Base-by-base conservation (phyloP, 768 basidiomycete genomes). In the Termitomyces sp. region DNA sequence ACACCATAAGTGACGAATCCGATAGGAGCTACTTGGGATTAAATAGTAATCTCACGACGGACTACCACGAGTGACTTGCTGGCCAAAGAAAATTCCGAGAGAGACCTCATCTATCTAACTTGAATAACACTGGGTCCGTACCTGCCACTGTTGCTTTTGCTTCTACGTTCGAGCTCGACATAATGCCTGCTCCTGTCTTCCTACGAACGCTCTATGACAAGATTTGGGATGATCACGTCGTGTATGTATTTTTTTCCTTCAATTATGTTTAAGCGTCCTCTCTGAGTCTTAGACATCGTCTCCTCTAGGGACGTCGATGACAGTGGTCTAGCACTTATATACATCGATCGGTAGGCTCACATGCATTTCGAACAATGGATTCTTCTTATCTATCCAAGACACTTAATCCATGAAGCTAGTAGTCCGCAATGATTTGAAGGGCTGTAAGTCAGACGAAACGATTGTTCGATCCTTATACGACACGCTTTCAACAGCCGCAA, bases 141-240 rank as follows among this genome's bases (percentile, higher is more conserved):
- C 46, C 32, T 47, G 30, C 18, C 14, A n/a, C 22, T 12, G 46
- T 45, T 14, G 27, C 9, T 27, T 4, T 13, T 32, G 3, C 8
- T 10, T 33, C 5, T 5, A 8, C 22, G 3, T 20, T 43, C 42
- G 37, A 39, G 37, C 10, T 30, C 30, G 4, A 30, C n/a, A 30
- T 56, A 24, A 81, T 81, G 79, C 74, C 79, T 58, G 68, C 72
- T 51, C 69, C 75, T 32, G 62, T 73, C 42, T 59, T 78, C 22
- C 93, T 93, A 12, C 87, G 93, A 59, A 97, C 96, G 36, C 79
- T 98, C 32, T 96, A 98, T 75, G 95, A 98, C 76, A 97, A 98
- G 78, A 93, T 98, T 62, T 97, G 92, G 87, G 93, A 96, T 64
- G 94, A 97, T 71, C 96, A 97, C 76, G 84, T 96, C 68, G 89